phyloP scores from a whole-genome alignment of 2,329 filamentous ascomycete species.

The Neurospora sp. region DNA sequence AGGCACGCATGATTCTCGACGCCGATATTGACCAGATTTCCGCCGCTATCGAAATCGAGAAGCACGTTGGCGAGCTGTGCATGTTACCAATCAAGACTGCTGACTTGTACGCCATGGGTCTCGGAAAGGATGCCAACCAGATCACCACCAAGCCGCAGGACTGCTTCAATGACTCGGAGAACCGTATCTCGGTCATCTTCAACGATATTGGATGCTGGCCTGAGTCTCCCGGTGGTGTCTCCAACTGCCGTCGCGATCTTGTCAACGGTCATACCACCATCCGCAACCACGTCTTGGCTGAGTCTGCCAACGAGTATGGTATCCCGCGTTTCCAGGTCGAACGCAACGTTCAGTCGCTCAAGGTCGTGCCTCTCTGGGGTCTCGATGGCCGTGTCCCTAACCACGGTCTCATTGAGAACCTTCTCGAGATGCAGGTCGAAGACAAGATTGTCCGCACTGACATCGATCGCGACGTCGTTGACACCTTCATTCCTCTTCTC shows the following conservation, averaged over 20 bases:
- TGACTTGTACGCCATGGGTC: slow-evolving; percentile 32
- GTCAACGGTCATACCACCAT: slow-evolving; percentile 43
- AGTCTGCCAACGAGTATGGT: slow-evolving; percentile 45
- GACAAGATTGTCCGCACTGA: slow-evolving; percentile 27
- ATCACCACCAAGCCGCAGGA: slow-evolving; percentile 29
- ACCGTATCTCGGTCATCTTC: slow-evolving; percentile 40
- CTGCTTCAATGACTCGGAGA: slow-evolving; percentile 35
- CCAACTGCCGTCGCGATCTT: slow-evolving; percentile 43
- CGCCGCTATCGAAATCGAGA: slow-evolving; percentile 27
- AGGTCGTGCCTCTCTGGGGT: slow-evolving; percentile 44
- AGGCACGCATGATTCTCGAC: slow-evolving; percentile 33
- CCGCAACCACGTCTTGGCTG: slow-evolving; percentile 43
- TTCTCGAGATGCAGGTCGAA: slow-evolving; percentile 39
- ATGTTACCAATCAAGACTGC: slow-evolving; percentile 28
- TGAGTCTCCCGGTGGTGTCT: slow-evolving; percentile 43
- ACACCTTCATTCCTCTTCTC: slow-evolving; percentile 42
- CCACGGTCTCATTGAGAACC: slow-evolving; percentile 44
- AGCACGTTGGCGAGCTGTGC: slow-evolving; percentile 28
- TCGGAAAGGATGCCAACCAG: slow-evolving; percentile 30
- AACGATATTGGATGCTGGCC: slow-evolving; percentile 43
- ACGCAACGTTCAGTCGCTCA: slow-evolving; percentile 43
- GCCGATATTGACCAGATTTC: slow-evolving; percentile 25
- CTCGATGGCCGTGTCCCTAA: slow-evolving; percentile 41
- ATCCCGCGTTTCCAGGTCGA: slow-evolving; percentile 45
- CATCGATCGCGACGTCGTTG: slow-evolving; percentile 34